phyloP scores from a whole-genome alignment of 192 early-diverging fungal species.

The Coemansia nantahalensis region DNA sequence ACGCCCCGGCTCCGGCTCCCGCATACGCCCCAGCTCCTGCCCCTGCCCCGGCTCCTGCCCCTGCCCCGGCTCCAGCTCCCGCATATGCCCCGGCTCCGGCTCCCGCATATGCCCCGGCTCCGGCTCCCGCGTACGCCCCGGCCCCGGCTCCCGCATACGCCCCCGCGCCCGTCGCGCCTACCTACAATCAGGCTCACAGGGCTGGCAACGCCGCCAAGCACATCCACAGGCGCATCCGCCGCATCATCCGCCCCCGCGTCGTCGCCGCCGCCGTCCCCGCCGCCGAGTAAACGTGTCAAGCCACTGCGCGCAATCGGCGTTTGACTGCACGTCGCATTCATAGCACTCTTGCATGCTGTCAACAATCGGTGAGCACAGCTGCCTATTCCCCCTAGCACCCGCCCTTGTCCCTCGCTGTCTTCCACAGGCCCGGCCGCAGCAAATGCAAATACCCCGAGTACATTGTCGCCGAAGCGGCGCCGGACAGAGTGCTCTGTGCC shows the following conservation, averaged over 20 bases:
- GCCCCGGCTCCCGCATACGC: neutral
- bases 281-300: too few relatives aligned
- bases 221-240: conserved; percentile 19
- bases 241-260: conserved; percentile 1
- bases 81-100: neutral
- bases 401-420: too few relatives aligned
- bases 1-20: neutral
- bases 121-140: neutral
- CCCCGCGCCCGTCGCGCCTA: neutral
- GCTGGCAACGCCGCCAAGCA: conserved; percentile 1
- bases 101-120: neutral
- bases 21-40: neutral
- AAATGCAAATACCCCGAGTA: too few relatives aligned
- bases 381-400: too few relatives aligned
- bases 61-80: neutral
- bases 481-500: too few relatives aligned
- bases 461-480: too few relatives aligned
- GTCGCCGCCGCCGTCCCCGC: neutral
- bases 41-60: neutral
- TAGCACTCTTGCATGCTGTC: too few relatives aligned
- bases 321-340: neutral
- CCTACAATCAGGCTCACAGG: conserved; percentile 1
- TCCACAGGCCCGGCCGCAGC: too few relatives aligned
- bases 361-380: too few relatives aligned
- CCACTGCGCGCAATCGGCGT: too few relatives aligned